Base-by-base conservation (phyloP, 352 stramenopile genomes). In the Phytophthora chlamydospora region DNA sequence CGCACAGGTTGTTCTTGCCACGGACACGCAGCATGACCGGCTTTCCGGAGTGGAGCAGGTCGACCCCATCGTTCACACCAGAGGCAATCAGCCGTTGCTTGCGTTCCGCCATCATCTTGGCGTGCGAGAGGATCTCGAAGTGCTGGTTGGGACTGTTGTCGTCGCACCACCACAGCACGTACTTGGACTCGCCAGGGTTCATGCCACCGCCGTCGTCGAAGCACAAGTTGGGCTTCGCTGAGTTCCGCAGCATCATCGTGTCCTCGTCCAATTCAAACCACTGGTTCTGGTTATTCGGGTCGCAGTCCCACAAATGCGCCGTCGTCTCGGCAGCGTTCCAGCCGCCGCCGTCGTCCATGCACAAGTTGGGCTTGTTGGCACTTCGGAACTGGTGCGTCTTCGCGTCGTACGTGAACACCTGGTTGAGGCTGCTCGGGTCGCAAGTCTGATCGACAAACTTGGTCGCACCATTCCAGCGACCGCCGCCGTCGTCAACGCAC, bases 401-500 rank as follows among this genome's bases (percentile, higher is more conserved):
- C 1, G 24, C 32, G 36, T 71, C 49, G 27, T 74, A 75, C 9
- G 63, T 59, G 40, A 75, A 73, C 1, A 66, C 24, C 33, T 78
- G 70, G 52, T 65, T 64, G 6, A 17, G 55, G 47, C 55, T 70
- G 19, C n/a, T 67, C 8, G 66, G 46, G 32, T 75, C 56, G 34
- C 70, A 77, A 9, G 33, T 21, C 38, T 52, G 38, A 7, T 66
- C 24, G 2, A 35, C 42, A 13, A 77, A 66, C 39, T 63, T 45
- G 4, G 64, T 66, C 17, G 54, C 35, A 14, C 66, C 70, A 7
- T 48, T 56, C 51, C 13, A 57, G 29, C 55, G 41, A 48, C 59
- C 66, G 6, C 67, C 67, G 12, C 71, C 71, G 35, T 80, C 67
- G 16, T 80, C 71, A 12, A 76, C 43, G 14, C 71, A 80, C 5